A percentile compares a stretch with the other conserved stretches of the same genome.
phyloP scores from a whole-genome alignment of 192 early-diverging fungal genomes.

The Mortierella hygrophila region DNA sequence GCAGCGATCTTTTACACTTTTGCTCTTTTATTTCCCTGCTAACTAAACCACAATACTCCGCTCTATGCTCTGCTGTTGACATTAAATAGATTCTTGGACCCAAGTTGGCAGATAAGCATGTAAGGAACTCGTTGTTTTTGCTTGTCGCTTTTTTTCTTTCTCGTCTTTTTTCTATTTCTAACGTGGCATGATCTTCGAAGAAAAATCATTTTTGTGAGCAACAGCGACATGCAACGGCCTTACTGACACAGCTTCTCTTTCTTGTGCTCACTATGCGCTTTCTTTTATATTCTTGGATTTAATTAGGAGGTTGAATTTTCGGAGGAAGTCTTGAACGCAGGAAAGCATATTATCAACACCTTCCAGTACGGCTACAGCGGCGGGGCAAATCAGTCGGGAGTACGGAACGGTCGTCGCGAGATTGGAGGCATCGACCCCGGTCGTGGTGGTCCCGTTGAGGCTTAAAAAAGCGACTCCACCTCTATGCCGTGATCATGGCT shows the following conservation, averaged over 20 bases:
- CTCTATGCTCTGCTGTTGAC: slow-evolving; percentile 1
- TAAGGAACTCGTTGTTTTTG: not conserved
- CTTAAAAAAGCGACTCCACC: slow-evolving; percentile 2
- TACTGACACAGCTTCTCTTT: not conserved
- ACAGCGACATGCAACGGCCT: not conserved
- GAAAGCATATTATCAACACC: slow-evolving; percentile 68
- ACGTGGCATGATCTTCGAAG: not conserved
- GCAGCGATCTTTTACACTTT: not conserved
- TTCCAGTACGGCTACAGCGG: slow-evolving; percentile 62
- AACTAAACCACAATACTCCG: not conserved
- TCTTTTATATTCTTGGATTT: not conserved
- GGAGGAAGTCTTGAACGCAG: slow-evolving; percentile 69
- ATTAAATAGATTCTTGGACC: slow-evolving; percentile 70
- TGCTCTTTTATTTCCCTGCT: not conserved
- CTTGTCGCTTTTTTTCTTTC: not conserved
- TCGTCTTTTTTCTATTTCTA: slow-evolving; percentile 3
- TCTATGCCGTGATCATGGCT: not conserved
- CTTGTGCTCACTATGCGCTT: not conserved
- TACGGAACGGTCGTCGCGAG: slow-evolving; percentile 40
- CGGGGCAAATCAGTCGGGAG: slow-evolving; percentile 51
- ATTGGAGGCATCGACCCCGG: slow-evolving; percentile 50
- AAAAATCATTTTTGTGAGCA: not conserved
- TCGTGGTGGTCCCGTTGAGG: slow-evolving; percentile 29
- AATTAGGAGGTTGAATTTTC: slow-evolving; percentile 68
- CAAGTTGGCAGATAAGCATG: slow-evolving; percentile 76